These are phyloP conservation scores for Nephelium lappaceum DNA, from an alignment of 345 rosid genomes.

Conservation along the genomic window DNA sequence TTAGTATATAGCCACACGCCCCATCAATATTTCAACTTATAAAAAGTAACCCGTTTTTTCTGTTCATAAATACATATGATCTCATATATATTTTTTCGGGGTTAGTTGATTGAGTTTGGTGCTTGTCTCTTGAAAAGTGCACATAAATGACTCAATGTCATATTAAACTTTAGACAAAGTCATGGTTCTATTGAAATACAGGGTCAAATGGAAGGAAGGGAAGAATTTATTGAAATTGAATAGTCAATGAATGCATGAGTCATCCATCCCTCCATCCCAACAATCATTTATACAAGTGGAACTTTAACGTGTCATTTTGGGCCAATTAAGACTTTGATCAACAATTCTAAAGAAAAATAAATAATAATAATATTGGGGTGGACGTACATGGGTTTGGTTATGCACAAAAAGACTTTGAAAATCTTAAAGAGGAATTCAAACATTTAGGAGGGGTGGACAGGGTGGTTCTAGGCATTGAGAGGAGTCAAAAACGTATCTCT, in stretches of 20 bases:
- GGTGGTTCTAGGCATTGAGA: background rate
- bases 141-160: background rate
- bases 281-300: slow-evolving; percentile 6
- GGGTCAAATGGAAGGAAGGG: background rate
- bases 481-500: background rate
- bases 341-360: background rate
- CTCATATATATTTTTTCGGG: background rate
- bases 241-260: background rate
- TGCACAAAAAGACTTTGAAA: slow-evolving; percentile 2
- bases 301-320: background rate
- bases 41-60: too few species aligned
- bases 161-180: background rate
- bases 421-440: background rate
- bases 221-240: slow-evolving; percentile 10
- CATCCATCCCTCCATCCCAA: background rate
- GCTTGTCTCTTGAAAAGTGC: background rate
- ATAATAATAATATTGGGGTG: background rate
- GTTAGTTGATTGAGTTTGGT: background rate
- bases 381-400: background rate
- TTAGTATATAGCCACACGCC: background rate
- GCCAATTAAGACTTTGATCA: background rate
- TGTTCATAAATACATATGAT: too few species aligned
- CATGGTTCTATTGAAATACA: slow-evolving; percentile 3
- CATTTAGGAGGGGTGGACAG: background rate
- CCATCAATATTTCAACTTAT: background rate